Percentiles rank a stretch among this genome's conserved stretches.
phyloP scores from a whole-genome alignment of 2,329 filamentous ascomycete genomes.

The Pezicula rhizophila region DNA sequence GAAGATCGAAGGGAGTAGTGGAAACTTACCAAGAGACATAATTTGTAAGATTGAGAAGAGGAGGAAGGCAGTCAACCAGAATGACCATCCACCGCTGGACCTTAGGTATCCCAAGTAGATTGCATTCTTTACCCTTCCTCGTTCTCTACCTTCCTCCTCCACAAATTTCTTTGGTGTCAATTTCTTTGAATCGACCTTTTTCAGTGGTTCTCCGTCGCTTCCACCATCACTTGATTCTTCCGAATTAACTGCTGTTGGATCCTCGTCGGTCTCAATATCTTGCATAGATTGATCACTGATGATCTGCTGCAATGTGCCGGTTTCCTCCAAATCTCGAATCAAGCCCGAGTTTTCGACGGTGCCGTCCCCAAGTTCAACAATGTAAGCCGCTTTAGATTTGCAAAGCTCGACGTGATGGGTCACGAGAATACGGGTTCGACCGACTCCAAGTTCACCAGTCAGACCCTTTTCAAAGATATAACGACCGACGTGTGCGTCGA shows the following conservation, averaged over 20 bases:
- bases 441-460: slow-evolving; percentile 61
- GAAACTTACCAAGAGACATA: slow-evolving; percentile 44
- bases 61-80: slow-evolving; percentile 50
- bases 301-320: slow-evolving; percentile 50
- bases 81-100: slow-evolving; percentile 56
- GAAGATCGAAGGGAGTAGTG: background rate
- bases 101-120: slow-evolving; percentile 65
- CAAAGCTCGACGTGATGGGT: slow-evolving; percentile 74
- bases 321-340: slow-evolving; percentile 55
- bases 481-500: slow-evolving; percentile 75
- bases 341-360: slow-evolving; percentile 57
- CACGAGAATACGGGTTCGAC: slow-evolving; percentile 70
- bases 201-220: slow-evolving; percentile 36
- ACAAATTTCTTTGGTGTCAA: slow-evolving; percentile 60
- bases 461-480: slow-evolving; percentile 74
- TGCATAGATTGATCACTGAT: slow-evolving; percentile 45
- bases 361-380: slow-evolving; percentile 68
- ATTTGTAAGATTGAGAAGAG: slow-evolving; percentile 50
- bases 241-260: slow-evolving; percentile 48
- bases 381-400: slow-evolving; percentile 64
- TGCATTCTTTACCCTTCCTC: slow-evolving; percentile 59
- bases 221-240: slow-evolving; percentile 41
- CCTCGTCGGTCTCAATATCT: slow-evolving; percentile 44
- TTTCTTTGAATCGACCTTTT: slow-evolving; percentile 44
- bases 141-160: slow-evolving; percentile 68